phyloP scores from a whole-genome alignment of 208 protist genomes.

The Leishmania tarentolae region DNA sequence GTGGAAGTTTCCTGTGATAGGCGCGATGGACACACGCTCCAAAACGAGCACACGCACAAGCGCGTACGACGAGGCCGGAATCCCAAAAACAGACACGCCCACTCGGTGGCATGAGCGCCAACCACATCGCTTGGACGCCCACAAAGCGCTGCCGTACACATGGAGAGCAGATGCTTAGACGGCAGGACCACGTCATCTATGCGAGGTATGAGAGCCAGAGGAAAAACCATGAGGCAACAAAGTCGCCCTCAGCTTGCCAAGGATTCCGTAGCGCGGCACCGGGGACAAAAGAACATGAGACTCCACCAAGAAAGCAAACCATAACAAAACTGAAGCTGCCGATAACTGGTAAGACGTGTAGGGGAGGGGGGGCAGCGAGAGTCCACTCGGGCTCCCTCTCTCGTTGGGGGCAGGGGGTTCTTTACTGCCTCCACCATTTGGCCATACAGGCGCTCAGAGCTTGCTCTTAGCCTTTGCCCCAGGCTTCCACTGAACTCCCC shows the following conservation, averaged over 20 bases:
- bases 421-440: background rate
- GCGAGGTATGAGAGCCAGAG: background rate
- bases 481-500: constrained; percentile 63
- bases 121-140: background rate
- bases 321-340: background rate
- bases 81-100: background rate
- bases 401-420: background rate
- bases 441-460: constrained; percentile 8
- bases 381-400: background rate
- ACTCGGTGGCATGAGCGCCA: background rate
- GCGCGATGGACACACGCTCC: background rate
- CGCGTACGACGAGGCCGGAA: background rate
- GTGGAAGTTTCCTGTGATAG: background rate
- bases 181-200: background rate
- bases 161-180: background rate
- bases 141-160: background rate
- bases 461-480: constrained; percentile 30
- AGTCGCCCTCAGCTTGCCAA: background rate
- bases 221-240: background rate
- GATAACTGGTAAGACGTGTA: background rate
- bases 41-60: background rate
- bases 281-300: background rate
- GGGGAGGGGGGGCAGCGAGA: background rate
- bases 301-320: background rate
- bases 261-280: background rate